These are phyloP conservation scores for Pelargonium myrrhifolium DNA, from an alignment of 441 rosid species.

Conservation along the genomic window DNA sequence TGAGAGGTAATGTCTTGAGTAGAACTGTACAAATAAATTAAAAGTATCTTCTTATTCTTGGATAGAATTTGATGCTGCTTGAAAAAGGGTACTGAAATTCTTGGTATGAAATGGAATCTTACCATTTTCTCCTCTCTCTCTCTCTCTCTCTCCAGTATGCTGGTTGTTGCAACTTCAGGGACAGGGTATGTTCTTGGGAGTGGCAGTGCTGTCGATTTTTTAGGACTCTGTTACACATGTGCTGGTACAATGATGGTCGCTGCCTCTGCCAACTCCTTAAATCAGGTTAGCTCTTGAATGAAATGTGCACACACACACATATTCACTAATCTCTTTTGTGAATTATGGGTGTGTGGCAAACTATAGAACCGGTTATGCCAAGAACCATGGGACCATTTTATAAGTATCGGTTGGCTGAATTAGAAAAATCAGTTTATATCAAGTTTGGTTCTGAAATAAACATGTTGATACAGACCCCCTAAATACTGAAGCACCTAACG, in stretches of 20 bases:
- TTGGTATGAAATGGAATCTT: not conserved
- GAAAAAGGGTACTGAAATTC: not conserved
- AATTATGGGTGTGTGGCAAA: not conserved
- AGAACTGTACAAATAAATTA: not conserved
- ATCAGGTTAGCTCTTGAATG: slow-evolving; percentile 50
- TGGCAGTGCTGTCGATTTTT: slow-evolving; percentile 50
- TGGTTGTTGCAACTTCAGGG: slow-evolving; percentile 94
- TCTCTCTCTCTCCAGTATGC: slow-evolving; percentile 48
- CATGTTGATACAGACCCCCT: not conserved
- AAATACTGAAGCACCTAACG: not conserved
- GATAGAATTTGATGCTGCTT: not conserved
- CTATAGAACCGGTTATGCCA: not conserved
- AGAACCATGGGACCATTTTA: not conserved
- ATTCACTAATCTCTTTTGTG: not conserved
- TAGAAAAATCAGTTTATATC: not conserved
- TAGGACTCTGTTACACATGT: slow-evolving; percentile 84
- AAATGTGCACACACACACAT: not conserved
- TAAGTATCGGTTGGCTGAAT: not conserved
- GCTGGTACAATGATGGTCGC: slow-evolving; percentile 96
- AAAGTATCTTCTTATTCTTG: not conserved
- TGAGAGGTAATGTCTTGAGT: not conserved
- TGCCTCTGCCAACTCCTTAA: slow-evolving; percentile 84
- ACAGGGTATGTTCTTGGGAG: slow-evolving; percentile 84
- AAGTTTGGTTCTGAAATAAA: not conserved
- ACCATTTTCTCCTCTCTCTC: not conserved